These are phyloP conservation scores for Paramecium octaurelia DNA, from an alignment of 73 alveolate species.

Conservation along the genomic window DNA sequence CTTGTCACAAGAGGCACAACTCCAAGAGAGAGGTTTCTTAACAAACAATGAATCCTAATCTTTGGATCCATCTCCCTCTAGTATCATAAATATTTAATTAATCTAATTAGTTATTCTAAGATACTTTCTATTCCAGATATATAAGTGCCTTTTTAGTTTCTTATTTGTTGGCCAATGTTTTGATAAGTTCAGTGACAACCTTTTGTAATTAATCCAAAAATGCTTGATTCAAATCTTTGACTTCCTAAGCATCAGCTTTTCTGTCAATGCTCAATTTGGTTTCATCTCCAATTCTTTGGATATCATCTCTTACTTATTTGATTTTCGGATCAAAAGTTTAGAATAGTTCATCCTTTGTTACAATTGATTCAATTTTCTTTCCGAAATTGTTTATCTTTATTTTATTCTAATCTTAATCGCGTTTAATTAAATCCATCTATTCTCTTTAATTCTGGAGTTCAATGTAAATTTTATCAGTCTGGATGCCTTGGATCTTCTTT, in stretches of 20 bases:
- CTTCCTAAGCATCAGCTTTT: constrained; percentile 48
- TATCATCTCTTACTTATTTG: constrained; percentile 48
- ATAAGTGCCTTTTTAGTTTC: constrained; percentile 56
- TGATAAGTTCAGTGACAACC: constrained; percentile 48
- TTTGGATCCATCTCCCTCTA: constrained; percentile 37
- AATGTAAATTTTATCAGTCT: neutral
- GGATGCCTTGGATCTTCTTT: neutral
- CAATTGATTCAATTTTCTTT: constrained; percentile 15
- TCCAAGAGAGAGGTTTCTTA: constrained; percentile 48
- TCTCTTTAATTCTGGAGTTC: neutral
- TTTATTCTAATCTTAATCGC: neutral
- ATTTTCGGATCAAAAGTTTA: constrained; percentile 7
- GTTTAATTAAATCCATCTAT: neutral
- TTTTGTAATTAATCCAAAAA: constrained; percentile 39
- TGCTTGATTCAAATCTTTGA: neutral
- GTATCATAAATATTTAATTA: constrained; percentile 10
- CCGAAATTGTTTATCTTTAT: neutral
- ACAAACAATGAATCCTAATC: constrained; percentile 38
- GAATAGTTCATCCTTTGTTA: neutral
- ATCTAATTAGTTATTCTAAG: neutral
- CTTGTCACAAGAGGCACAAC: constrained; percentile 64
- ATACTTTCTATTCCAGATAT: constrained; percentile 57
- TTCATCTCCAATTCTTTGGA: neutral
- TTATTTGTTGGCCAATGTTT: constrained; percentile 43
- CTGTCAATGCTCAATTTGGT: constrained; percentile 22